A percentile compares a stretch with the other conserved stretches of the same genome.
phyloP scores from a whole-genome alignment of 371 early-diverging fungal species.

The Caulochytrium protostelioides region DNA sequence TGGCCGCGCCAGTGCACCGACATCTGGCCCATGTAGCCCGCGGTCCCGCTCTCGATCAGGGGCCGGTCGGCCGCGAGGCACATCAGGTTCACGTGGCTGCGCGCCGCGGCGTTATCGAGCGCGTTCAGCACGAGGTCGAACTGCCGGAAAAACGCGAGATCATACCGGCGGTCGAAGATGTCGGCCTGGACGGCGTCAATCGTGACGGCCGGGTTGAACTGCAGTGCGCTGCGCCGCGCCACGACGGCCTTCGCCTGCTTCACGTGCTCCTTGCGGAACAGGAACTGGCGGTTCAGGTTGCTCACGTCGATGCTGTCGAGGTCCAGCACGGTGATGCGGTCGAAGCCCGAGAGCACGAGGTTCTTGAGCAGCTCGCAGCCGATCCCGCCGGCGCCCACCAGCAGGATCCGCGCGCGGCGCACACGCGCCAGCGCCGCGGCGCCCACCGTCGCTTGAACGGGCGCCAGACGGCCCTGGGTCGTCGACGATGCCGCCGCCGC shows the following conservation, averaged over 20 bases:
- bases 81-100: conserved; percentile 89
- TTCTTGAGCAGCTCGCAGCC: conserved; percentile 97
- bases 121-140: conserved; percentile 96
- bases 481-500: no score
- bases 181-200: conserved; percentile 62
- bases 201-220: conserved; percentile 56
- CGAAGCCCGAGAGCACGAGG: conserved; percentile 72
- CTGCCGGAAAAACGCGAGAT: conserved; percentile 62
- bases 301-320: conserved; percentile 95
- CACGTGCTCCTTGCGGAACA: conserved; percentile 85
- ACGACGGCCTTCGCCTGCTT: conserved; percentile 88
- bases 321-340: conserved; percentile 70
- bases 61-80: conserved; percentile 74
- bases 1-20: conserved; percentile 44
- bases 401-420: conserved; percentile 28
- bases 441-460: not conserved
- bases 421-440: no score
- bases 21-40: conserved; percentile 92
- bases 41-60: conserved; percentile 91
- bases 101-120: conserved; percentile 92
- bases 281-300: conserved; percentile 96
- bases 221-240: conserved; percentile 51
- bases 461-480: not conserved
- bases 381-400: conserved; percentile 93
- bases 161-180: conserved; percentile 55